A percentile compares a stretch with the other conserved stretches of the same genome.
phyloP scores from a whole-genome alignment of 805 yeast genomes.

The Starmerella kuoi region DNA sequence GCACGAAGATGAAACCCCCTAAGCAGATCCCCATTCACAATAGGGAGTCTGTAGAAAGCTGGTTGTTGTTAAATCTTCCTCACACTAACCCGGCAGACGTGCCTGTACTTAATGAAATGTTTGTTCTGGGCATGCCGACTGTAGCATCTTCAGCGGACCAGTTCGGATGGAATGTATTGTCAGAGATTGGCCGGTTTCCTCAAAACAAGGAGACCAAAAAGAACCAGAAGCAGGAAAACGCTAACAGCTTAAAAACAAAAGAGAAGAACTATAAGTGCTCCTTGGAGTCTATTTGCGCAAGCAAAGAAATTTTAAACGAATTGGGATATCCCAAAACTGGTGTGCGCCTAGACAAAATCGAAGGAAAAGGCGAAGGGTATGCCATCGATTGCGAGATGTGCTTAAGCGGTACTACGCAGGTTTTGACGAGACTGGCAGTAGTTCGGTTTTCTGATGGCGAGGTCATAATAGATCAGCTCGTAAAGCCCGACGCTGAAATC shows the following conservation, averaged over 20 bases:
- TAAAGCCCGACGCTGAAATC: constrained; percentile 64
- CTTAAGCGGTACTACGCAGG: constrained; percentile 46
- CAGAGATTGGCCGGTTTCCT: not conserved
- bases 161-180: not conserved
- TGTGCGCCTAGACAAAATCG: constrained; percentile 3
- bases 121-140: not conserved
- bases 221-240: not conserved
- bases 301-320: not conserved
- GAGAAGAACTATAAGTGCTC: constrained; percentile 15
- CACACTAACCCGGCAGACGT: not conserved
- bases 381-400: constrained; percentile 96
- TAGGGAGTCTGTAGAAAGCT: not conserved
- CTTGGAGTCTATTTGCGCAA: constrained; percentile 34
- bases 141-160: not conserved
- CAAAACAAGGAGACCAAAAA: not conserved
- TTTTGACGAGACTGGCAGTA: constrained; percentile 64
- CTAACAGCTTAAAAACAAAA: not conserved
- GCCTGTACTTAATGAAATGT: not conserved
- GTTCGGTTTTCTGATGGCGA: constrained; percentile 40
- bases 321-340: constrained; percentile 14
- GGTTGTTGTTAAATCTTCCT: constrained; percentile 12
- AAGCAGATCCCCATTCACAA: not conserved
- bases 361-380: constrained; percentile 34
- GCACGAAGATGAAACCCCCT: not conserved
- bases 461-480: constrained; percentile 52